Percentiles rank a stretch among this genome's conserved stretches.
Evolutionary conservation across 2,329 filamentous ascomycete genomes (phyloP).

Genomic region (Fusarium sp.): DNA sequence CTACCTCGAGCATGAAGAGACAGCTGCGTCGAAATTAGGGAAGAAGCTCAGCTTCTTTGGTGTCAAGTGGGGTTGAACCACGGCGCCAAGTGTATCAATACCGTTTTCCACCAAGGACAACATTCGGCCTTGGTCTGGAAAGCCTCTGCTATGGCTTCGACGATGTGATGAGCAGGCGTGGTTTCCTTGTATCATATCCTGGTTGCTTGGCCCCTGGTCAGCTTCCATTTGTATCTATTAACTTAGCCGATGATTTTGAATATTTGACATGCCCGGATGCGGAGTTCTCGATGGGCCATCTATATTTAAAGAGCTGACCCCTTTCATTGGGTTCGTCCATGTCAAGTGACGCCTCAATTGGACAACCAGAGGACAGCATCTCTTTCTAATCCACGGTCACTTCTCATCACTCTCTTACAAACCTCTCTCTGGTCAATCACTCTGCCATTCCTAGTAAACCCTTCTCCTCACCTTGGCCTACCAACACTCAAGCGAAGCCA

Average conservation of each 20-base stretch:
- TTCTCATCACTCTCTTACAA: not conserved
- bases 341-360: not conserved
- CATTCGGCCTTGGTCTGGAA: not conserved
- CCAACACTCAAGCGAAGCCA: not conserved
- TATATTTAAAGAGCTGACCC: not conserved
- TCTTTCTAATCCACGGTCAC: not conserved
- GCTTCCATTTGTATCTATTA: slow-evolving; percentile 19
- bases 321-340: not conserved
- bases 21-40: slow-evolving; percentile 48
- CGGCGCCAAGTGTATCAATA: not conserved
- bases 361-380: no score
- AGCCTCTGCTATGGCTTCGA: not conserved
- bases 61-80: slow-evolving; percentile 64
- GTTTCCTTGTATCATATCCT: slow-evolving; percentile 28
- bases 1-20: slow-evolving; percentile 73
- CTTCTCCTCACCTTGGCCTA: not conserved
- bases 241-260: not conserved
- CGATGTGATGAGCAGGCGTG: not conserved
- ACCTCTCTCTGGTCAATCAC: not conserved
- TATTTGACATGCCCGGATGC: not conserved
- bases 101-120: not conserved
- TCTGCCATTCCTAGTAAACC: not conserved
- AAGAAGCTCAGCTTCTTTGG: slow-evolving; percentile 70
- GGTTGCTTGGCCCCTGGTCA: not conserved
- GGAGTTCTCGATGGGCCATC: not conserved